Evolutionary conservation across 1,284 basidiomycete genomes (phyloP).

Genomic region (Papiliotrema terrestris): DNA sequence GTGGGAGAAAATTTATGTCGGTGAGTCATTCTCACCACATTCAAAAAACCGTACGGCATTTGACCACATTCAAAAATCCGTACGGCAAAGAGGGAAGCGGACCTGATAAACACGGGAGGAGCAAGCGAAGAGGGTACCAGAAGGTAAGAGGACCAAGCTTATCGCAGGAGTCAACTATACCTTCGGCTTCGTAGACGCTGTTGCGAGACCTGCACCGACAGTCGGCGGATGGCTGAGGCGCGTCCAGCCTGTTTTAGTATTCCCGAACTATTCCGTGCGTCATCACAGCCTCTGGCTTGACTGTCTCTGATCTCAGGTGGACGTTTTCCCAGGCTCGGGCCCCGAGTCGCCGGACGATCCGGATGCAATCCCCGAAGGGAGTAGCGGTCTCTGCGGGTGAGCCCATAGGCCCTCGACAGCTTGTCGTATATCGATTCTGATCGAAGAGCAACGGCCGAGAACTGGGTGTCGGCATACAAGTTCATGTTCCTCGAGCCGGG

Average conservation of each 20-base stretch:
- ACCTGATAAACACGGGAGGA: too few species aligned
- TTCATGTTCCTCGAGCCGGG: slow-evolving; percentile 39
- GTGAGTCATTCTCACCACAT: slow-evolving; percentile 21
- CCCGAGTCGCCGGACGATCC: slow-evolving; percentile 18
- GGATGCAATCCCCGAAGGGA: slow-evolving; percentile 18
- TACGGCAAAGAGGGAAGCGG: too few species aligned
- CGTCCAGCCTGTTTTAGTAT: slow-evolving; percentile 36
- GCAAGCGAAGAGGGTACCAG: too few species aligned
- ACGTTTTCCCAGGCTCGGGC: slow-evolving; percentile 30
- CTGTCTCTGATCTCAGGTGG: slow-evolving; percentile 19
- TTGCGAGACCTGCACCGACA: slow-evolving; percentile 30
- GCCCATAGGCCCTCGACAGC: too few species aligned
- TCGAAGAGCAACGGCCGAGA: slow-evolving; percentile 24
- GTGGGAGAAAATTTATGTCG: slow-evolving; percentile 27
- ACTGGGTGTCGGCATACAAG: slow-evolving; percentile 28
- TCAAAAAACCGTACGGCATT: too few species aligned
- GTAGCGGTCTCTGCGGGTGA: slow-evolving; percentile 38
- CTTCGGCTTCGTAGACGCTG: slow-evolving; percentile 45
- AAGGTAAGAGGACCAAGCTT: too few species aligned
- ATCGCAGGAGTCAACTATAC: slow-evolving; percentile 34
- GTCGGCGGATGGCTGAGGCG: slow-evolving; percentile 42
- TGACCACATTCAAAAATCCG: too few species aligned
- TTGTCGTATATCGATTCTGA: neutral
- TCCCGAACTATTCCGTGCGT: slow-evolving; percentile 37
- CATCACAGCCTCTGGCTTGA: neutral